Conservation (phyloP, 257 asterid genomes). For the Solanum sparsipilum region DNA sequence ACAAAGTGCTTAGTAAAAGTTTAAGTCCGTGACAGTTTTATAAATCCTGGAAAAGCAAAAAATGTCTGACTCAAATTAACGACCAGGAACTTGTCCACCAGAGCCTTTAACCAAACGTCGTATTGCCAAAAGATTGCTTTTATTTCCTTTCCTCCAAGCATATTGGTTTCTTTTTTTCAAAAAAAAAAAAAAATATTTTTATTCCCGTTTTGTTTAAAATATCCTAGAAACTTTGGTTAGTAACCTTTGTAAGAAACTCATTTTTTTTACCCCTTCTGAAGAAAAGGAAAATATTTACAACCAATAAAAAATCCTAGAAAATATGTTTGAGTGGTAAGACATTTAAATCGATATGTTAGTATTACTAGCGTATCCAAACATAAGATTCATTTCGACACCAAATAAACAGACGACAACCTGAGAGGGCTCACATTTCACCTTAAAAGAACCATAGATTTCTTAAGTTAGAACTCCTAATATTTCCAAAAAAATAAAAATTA, state of each 20-base stretch:
- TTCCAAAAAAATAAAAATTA: too few species aligned
- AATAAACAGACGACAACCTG: not conserved
- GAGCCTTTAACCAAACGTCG: not conserved
- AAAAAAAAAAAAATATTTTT: too few species aligned
- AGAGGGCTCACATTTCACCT: not conserved
- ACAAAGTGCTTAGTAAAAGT: rapidly evolving
- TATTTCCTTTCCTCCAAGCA: not conserved
- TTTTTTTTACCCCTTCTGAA: not conserved
- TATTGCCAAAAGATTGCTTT: not conserved
- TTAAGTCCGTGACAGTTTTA: too few species aligned
- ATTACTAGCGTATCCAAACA: not conserved
- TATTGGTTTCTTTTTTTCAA: not conserved
- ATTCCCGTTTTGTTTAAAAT: too few species aligned
- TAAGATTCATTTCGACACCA: not conserved
- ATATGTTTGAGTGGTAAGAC: not conserved
- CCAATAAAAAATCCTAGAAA: not conserved
- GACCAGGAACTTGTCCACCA: not conserved
- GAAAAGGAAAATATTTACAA: not conserved
- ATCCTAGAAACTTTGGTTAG: too few species aligned
- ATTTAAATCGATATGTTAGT: not conserved
- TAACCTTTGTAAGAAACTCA: not conserved
- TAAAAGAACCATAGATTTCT: not conserved
- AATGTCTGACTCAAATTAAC: not conserved
- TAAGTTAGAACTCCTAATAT: not conserved
- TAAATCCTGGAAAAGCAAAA: not conserved